A percentile compares a stretch with the other conserved stretches of the same genome.
These are phyloP conservation scores for Heliocybe sulcata DNA, from an alignment of 1,284 basidiomycete genomes.

Conservation along the genomic window DNA sequence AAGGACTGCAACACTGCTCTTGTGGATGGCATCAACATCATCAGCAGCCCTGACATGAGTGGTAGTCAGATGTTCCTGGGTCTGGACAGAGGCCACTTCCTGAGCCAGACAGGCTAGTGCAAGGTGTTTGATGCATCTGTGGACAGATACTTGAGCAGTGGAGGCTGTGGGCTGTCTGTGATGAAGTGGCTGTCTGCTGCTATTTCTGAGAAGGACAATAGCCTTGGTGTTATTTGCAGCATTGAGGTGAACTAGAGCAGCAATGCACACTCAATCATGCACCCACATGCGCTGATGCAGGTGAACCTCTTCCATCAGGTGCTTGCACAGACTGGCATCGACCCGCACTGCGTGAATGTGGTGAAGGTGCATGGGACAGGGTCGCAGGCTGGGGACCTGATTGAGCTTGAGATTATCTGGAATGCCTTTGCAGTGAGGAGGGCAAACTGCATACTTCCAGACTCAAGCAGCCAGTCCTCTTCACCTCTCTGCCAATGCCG, in stretches of 20 bases:
- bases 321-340: constrained; percentile 37
- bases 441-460: too few species aligned
- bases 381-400: constrained; percentile 62
- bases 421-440: constrained; percentile 40
- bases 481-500: too few species aligned
- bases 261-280: constrained; percentile 57
- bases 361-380: constrained; percentile 71
- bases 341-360: constrained; percentile 42
- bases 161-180: constrained; percentile 66
- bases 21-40: constrained; percentile 68
- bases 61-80: constrained; percentile 55
- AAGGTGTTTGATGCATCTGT: constrained; percentile 65
- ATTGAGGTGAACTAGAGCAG: constrained; percentile 67
- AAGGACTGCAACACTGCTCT: constrained; percentile 69
- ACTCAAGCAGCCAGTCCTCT: too few species aligned
- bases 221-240: constrained; percentile 63
- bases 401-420: constrained; percentile 56
- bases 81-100: constrained; percentile 61
- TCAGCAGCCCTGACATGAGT: constrained; percentile 64
- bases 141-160: constrained; percentile 64
- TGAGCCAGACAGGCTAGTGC: constrained; percentile 61
- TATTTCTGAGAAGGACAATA: constrained; percentile 51
- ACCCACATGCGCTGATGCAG: constrained; percentile 60
- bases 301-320: constrained; percentile 41
- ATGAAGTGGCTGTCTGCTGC: constrained; percentile 65